Evolutionary conservation across 306 rosid species (phyloP), one percentile per base, ranked within the genome.

Genomic region (Morella rubra): DNA sequence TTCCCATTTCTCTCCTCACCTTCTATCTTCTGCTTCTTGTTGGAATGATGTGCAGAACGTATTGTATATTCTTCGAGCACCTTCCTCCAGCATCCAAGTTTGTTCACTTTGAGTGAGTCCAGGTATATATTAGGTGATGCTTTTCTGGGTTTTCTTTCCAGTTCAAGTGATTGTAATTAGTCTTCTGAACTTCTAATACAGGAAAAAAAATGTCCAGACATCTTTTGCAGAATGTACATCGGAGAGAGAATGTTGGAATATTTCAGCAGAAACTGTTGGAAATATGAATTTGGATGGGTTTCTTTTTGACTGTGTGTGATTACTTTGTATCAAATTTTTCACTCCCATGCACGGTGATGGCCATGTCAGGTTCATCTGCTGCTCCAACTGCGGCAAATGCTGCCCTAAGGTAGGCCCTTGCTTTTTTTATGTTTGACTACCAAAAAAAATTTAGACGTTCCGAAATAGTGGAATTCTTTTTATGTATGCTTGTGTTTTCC

Each of bases 351-450:
- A 92, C 15, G 98, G 98, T 10, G 97, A 96, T 32, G 98, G 97
- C 52, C 98, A 95, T n/a, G 93, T 88, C 53, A 90, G 90, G 69
- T 95, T 95, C 86, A 88, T 92, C 27, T 88, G 95, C 49, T 92
- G 97, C 84, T 92, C 97, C 67, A 92, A 95, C 82, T 92, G 98
- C 61, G 98, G 97, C 47, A 95, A 95, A 82, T 95, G 97, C 87
- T 94, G 98, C 74, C 96, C 98, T 1, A 92, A 92, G 96, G 98
- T 89, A 58, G 42, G 47, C 8, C 19, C 14, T 16, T 18, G 18
- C 7, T 13, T 56, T 10, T 20, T 2, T 0, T 9, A 19, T 7
- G 3, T 55, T 54, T 54, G 8, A 24, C n/a, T 56, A 5, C 24
- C 42, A 6, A 42, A 6, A 41, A 65, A 18, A 16, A 16, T 65